Percentiles rank a stretch among this genome's conserved stretches.
phyloP scores from a whole-genome alignment of 129 eudicot genomes.

The Chrysanthemum lavandulifolium region DNA sequence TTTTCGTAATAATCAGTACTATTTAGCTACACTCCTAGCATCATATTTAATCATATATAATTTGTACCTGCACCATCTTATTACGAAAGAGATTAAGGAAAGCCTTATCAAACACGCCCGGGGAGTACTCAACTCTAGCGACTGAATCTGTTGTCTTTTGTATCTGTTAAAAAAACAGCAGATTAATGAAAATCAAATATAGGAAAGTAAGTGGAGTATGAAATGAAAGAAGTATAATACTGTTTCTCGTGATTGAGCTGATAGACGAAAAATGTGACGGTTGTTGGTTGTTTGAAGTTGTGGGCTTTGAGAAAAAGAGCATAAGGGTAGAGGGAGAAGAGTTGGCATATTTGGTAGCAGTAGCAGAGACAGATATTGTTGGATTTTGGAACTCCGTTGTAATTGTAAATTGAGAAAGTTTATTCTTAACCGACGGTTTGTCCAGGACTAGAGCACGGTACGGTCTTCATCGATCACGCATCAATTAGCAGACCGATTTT shows the following conservation, averaged over 20 bases:
- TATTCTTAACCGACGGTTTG: too few species aligned
- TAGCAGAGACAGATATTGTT: slow-evolving; percentile 11
- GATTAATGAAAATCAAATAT: too few species aligned
- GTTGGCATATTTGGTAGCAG: slow-evolving; percentile 18
- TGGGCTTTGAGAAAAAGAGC: not conserved
- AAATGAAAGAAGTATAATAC: not conserved
- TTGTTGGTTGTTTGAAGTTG: not conserved
- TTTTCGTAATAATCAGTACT: not conserved
- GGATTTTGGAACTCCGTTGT: not conserved
- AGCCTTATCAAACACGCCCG: slow-evolving; percentile 56
- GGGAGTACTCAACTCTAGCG: slow-evolving; percentile 43
- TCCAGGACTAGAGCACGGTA: too few species aligned
- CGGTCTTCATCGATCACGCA: too few species aligned
- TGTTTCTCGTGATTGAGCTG: slow-evolving; percentile 33
- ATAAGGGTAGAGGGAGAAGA: not conserved
- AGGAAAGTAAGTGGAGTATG: too few species aligned
- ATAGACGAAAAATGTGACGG: slow-evolving; percentile 18
- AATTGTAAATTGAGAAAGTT: too few species aligned
- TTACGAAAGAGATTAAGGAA: slow-evolving; percentile 68
- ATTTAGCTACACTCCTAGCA: too few species aligned
- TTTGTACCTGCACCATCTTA: slow-evolving; percentile 74
- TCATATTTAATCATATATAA: not conserved
- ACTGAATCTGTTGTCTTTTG: slow-evolving; percentile 31
- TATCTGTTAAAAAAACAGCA: not conserved
- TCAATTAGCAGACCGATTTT: too few species aligned